phyloP scores from a whole-genome alignment of 441 rosid species.

The Codiaeum variegatum region DNA sequence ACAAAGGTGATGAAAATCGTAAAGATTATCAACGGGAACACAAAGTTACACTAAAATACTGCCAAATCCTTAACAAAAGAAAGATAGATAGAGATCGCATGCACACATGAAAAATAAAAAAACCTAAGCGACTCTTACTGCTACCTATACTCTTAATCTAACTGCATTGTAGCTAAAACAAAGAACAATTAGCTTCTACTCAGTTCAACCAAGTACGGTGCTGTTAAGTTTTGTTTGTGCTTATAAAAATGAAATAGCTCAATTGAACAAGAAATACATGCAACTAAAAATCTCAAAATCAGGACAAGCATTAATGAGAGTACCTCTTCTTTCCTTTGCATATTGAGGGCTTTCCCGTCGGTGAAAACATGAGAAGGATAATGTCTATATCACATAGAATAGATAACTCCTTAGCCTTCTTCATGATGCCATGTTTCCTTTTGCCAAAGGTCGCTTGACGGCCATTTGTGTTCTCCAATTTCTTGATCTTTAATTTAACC shows the following conservation, averaged over 20 bases:
- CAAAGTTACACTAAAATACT: background rate
- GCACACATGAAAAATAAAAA: background rate
- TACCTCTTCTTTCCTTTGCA: constrained; percentile 67
- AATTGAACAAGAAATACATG: background rate
- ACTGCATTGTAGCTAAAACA: background rate
- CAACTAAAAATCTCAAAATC: background rate
- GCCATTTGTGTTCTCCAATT: constrained; percentile 57
- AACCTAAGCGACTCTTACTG: background rate
- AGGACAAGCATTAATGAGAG: background rate
- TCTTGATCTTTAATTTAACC: constrained; percentile 81
- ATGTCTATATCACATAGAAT: constrained; percentile 72
- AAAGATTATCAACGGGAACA: background rate
- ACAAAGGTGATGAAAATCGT: background rate
- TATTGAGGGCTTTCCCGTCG: constrained; percentile 61
- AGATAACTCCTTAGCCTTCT: constrained; percentile 75
- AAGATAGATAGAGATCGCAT: background rate
- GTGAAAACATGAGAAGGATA: constrained; percentile 81
- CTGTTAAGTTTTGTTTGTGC: background rate
- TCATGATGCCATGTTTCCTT: constrained; percentile 70
- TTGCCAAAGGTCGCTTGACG: constrained; percentile 75
- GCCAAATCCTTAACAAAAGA: background rate
- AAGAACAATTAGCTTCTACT: background rate
- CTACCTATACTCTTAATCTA: background rate
- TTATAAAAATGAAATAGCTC: background rate
- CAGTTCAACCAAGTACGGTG: background rate